These are phyloP conservation scores for Rachicladosporium sp. DNA, from an alignment of 2,329 filamentous ascomycete species.

Conservation along the genomic window DNA sequence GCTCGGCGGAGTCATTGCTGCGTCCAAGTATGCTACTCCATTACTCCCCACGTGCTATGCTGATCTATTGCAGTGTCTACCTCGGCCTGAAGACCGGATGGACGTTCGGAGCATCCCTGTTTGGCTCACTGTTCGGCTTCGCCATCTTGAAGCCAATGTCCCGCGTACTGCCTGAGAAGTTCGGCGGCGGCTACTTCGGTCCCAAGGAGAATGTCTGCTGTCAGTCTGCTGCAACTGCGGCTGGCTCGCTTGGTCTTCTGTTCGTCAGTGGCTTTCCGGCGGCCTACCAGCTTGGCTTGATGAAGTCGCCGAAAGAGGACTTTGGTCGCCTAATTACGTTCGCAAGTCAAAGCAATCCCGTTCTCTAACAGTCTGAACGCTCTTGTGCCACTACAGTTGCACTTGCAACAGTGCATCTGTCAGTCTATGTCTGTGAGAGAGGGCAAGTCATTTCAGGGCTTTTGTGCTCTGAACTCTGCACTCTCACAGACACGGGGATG, in stretches of 20 bases:
- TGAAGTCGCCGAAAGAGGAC: constrained; percentile 41
- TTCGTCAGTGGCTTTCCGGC: constrained; percentile 50
- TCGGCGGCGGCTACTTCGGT: constrained; percentile 42
- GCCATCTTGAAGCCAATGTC: constrained; percentile 45
- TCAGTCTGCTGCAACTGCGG: constrained; percentile 47
- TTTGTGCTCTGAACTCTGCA: no score
- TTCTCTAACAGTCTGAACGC: no score
- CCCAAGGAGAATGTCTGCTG: constrained; percentile 52
- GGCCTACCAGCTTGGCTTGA: constrained; percentile 44
- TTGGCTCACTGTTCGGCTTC: constrained; percentile 45
- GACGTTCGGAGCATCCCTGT: constrained; percentile 28
- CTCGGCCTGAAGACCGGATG: constrained; percentile 40
- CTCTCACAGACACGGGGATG: no score
- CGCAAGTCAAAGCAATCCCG: no score
- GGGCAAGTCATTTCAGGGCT: no score
- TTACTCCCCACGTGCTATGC: constrained; percentile 33
- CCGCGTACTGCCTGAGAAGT: constrained; percentile 32
- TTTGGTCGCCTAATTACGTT: constrained; percentile 48
- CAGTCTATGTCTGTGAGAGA: no score
- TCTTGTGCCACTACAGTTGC: no score
- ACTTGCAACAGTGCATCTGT: no score
- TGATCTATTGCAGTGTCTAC: constrained; percentile 52
- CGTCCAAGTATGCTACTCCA: constrained; percentile 31
- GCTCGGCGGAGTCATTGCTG: constrained; percentile 46
- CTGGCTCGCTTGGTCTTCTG: constrained; percentile 44